Evolutionary conservation across 331 rosid species (phyloP).

Genomic region (Acacia pycnantha): DNA sequence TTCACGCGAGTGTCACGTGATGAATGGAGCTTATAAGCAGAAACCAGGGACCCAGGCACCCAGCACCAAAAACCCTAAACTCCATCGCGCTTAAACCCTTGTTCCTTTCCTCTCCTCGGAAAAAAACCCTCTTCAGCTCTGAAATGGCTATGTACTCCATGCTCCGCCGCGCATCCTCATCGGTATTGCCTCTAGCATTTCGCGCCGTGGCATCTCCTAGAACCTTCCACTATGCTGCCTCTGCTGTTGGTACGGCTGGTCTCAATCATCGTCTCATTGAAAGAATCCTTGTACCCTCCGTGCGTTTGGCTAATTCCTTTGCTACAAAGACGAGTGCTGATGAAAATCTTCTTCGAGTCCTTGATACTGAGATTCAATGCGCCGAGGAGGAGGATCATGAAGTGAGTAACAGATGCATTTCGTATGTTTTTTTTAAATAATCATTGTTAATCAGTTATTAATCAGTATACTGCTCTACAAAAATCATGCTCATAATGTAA

Average conservation of each 20-base stretch:
- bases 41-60: not conserved
- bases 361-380: constrained; percentile 59
- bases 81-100: constrained; percentile 21
- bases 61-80: constrained; percentile 30
- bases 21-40: not conserved
- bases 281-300: constrained; percentile 35
- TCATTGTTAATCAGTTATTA: not conserved
- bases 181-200: constrained; percentile 43
- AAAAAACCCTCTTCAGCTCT: not conserved
- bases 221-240: constrained; percentile 44
- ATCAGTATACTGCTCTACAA: not conserved
- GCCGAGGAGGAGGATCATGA: constrained; percentile 39
- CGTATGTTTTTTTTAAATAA: not conserved
- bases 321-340: constrained; percentile 34
- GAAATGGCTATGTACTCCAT: constrained; percentile 55
- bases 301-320: constrained; percentile 43
- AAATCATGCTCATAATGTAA: not conserved
- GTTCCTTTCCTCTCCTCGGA: not conserved
- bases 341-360: constrained; percentile 35
- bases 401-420: constrained; percentile 32
- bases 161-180: constrained; percentile 61
- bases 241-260: constrained; percentile 29
- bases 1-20: not conserved
- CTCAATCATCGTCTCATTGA: constrained; percentile 26
- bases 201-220: constrained; percentile 48